Conservation (phyloP, 495 filamentous ascomycete species). For the Talaromyces trachyspermus region DNA sequence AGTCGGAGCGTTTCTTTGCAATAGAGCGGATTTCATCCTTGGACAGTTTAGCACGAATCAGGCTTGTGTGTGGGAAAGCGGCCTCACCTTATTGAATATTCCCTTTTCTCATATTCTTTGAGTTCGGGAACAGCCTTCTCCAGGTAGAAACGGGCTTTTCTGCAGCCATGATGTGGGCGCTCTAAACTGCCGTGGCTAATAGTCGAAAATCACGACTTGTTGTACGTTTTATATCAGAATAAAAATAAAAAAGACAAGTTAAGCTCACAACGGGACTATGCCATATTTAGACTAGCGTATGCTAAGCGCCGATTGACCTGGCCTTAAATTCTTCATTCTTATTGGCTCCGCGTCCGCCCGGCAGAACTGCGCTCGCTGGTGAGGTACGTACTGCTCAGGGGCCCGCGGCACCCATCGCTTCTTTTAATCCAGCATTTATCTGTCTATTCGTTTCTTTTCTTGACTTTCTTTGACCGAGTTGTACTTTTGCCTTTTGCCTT, state of each 20-base stretch:
- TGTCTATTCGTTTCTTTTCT: slow-evolving; percentile 28
- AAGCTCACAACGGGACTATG: not conserved
- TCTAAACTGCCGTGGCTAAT: slow-evolving; percentile 8
- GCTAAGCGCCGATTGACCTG: slow-evolving; percentile 4
- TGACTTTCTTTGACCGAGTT: slow-evolving; percentile 14
- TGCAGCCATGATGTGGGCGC: slow-evolving; percentile 57
- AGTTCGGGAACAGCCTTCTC: slow-evolving; percentile 88
- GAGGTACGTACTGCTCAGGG: not conserved
- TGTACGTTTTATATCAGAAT: too few relatives aligned
- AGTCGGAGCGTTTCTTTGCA: slow-evolving; percentile 81
- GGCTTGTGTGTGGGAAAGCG: not conserved
- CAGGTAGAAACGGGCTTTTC: slow-evolving; percentile 94
- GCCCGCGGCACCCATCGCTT: slow-evolving; percentile 18
- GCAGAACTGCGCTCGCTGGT: too few relatives aligned
- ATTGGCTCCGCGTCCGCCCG: too few relatives aligned
- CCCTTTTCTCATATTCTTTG: slow-evolving; percentile 80
- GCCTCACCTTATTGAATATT: slow-evolving; percentile 67
- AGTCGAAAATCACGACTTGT: slow-evolving; percentile 7
- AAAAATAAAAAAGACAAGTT: not conserved
- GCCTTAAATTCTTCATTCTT: too few relatives aligned
- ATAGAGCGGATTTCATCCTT: slow-evolving; percentile 85
- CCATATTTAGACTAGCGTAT: not conserved
- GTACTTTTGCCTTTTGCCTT: too few relatives aligned
- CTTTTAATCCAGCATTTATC: slow-evolving; percentile 27
- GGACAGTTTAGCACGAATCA: not conserved